These are phyloP conservation scores for Petasospora rhodanensis DNA, from an alignment of 1,139 yeast species.

Conservation along the genomic window DNA sequence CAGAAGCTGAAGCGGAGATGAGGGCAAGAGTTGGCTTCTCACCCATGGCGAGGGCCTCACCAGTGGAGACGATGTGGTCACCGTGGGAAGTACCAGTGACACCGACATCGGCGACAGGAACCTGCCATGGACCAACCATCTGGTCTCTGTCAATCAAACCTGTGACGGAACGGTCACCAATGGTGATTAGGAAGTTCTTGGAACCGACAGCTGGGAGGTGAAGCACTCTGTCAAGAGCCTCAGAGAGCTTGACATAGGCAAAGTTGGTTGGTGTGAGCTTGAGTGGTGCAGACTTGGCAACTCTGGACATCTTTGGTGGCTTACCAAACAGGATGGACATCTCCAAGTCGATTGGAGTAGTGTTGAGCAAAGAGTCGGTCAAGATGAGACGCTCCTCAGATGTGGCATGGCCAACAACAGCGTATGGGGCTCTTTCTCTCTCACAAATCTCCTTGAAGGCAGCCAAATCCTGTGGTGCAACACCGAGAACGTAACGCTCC, in stretches of 20 bases:
- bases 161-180: slow-evolving; percentile 95
- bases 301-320: slow-evolving; percentile 90
- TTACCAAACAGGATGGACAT: slow-evolving; percentile 97
- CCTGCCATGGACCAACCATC: slow-evolving; percentile 99
- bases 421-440: slow-evolving; percentile 95
- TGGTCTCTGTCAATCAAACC: slow-evolving; percentile 98
- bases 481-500: slow-evolving; percentile 95
- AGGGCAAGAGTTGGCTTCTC: slow-evolving; percentile 91
- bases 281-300: slow-evolving; percentile 62
- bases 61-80: slow-evolving; percentile 61
- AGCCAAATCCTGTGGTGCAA: slow-evolving; percentile 72
- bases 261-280: slow-evolving; percentile 47
- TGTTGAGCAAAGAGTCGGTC: slow-evolving; percentile 67
- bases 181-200: slow-evolving; percentile 89
- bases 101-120: slow-evolving; percentile 98
- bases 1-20: slow-evolving; percentile 92
- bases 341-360: slow-evolving; percentile 92
- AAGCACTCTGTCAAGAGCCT: slow-evolving; percentile 77
- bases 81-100: slow-evolving; percentile 92
- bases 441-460: slow-evolving; percentile 75
- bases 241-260: slow-evolving; percentile 40
- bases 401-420: slow-evolving; percentile 94
- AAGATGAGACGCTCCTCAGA: slow-evolving; percentile 77
- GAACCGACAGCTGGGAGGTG: slow-evolving; percentile 94
- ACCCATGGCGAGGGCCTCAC: slow-evolving; percentile 98